These are phyloP conservation scores for Neonectria ditissima DNA, from an alignment of 2,329 filamentous ascomycete species.

Conservation along the genomic window DNA sequence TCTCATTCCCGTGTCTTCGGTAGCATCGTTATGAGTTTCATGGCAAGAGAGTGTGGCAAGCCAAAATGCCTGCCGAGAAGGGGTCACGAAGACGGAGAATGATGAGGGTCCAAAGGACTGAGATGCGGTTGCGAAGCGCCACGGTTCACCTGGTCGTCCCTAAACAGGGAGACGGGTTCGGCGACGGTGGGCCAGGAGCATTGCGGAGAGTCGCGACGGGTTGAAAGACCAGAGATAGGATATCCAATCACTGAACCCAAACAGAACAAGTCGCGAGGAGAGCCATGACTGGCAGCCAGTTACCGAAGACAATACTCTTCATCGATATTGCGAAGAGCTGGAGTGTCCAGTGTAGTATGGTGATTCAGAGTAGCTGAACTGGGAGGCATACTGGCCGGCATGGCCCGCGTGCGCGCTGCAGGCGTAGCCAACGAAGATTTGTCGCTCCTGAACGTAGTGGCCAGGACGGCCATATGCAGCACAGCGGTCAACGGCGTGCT, in stretches of 20 bases:
- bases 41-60: slow-evolving; percentile 30
- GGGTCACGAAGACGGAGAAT: slow-evolving; percentile 16
- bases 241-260: slow-evolving; percentile 61
- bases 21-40: slow-evolving; percentile 43
- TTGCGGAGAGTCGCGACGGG: slow-evolving; percentile 62
- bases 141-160: slow-evolving; percentile 25
- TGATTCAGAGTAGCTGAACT: slow-evolving; percentile 64
- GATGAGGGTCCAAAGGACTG: slow-evolving; percentile 17
- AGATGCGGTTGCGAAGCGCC: slow-evolving; percentile 17
- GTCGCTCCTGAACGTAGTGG: slow-evolving; percentile 78
- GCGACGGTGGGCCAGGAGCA: slow-evolving; percentile 60
- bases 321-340: slow-evolving; percentile 59
- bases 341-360: slow-evolving; percentile 65
- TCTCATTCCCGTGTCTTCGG: slow-evolving; percentile 48
- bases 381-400: slow-evolving; percentile 54
- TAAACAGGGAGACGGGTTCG: slow-evolving; percentile 54
- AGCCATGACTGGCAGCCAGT: slow-evolving; percentile 58
- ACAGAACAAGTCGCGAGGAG: slow-evolving; percentile 55
- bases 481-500: slow-evolving; percentile 88
- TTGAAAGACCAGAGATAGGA: slow-evolving; percentile 61
- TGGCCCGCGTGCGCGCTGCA: slow-evolving; percentile 61
- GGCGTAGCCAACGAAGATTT: slow-evolving; percentile 84
- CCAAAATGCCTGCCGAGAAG: slow-evolving; percentile 18
- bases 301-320: slow-evolving; percentile 66
- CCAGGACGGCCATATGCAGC: slow-evolving; percentile 78